Evolutionary conservation across 1,284 basidiomycete genomes (phyloP).

Genomic region (Apiotrichum brassicae): DNA sequence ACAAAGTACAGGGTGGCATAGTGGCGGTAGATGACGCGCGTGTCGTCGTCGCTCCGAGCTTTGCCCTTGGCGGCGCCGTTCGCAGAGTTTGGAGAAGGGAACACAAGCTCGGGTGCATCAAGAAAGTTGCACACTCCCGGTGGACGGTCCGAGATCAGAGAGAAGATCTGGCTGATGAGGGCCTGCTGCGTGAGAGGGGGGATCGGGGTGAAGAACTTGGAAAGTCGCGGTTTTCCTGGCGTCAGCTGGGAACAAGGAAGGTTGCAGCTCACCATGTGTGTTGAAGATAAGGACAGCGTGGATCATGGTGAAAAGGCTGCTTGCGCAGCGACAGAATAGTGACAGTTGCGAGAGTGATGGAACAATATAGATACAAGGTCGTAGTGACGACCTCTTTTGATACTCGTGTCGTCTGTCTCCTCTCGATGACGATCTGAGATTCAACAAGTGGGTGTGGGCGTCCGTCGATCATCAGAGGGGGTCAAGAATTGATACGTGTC

Average conservation of each 20-base stretch:
- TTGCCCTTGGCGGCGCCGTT: conserved; percentile 13
- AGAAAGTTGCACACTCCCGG: conserved; percentile 82
- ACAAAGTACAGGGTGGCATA: conserved; percentile 97
- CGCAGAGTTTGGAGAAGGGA: conserved; percentile 33
- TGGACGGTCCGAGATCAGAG: conserved; percentile 69
- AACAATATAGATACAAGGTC: too few species aligned
- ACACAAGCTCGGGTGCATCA: conserved; percentile 73
- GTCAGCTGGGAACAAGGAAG: conserved; percentile 54
- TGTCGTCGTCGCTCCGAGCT: conserved; percentile 41
- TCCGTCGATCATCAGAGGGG: too few species aligned
- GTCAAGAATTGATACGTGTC: too few species aligned
- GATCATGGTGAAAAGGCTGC: conserved; percentile 58
- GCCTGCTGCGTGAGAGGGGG: conserved; percentile 61
- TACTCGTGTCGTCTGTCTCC: too few species aligned
- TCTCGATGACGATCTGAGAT: too few species aligned
- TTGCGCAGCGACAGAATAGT: too few species aligned
- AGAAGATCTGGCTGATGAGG: conserved; percentile 76
- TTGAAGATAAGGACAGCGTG: conserved; percentile 73
- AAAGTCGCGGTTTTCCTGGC: conserved; percentile 83
- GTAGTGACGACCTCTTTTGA: too few species aligned
- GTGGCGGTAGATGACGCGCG: conserved; percentile 52
- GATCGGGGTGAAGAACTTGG: conserved; percentile 90
- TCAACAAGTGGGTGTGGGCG: too few species aligned
- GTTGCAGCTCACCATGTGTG: conserved; percentile 52
- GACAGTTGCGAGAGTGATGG: neutral